A percentile compares a stretch with the other conserved stretches of the same genome.
Evolutionary conservation across 177 flowering plant genomes (phyloP).

Genomic region (Vitis hybrid): DNA sequence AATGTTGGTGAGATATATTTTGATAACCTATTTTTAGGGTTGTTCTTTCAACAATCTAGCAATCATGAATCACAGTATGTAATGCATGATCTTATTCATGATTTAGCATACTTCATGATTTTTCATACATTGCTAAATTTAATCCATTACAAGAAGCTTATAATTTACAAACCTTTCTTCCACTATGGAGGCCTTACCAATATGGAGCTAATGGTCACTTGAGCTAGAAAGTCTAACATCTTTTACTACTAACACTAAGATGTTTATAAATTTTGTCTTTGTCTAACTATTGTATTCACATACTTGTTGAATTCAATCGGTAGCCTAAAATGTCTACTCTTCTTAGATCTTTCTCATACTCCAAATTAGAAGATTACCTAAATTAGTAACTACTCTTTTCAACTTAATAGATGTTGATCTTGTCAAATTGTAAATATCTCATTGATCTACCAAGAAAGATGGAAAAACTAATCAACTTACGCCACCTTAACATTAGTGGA

Average conservation of each 20-base stretch:
- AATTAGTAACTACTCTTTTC: no score
- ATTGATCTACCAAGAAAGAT: no score
- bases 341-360: no score
- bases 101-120: slow-evolving; percentile 29
- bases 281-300: no score
- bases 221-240: background rate
- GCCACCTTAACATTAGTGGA: no score
- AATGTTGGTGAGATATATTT: slow-evolving; percentile 31
- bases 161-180: slow-evolving; percentile 33
- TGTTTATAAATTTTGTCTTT: no score
- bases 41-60: slow-evolving; percentile 25
- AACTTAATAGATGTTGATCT: no score
- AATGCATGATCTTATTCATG: slow-evolving; percentile 45
- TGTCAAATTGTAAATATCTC: no score
- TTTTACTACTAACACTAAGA: slow-evolving; percentile 8
- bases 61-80: background rate
- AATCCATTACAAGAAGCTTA: slow-evolving; percentile 8
- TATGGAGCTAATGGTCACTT: background rate
- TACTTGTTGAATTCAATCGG: no score
- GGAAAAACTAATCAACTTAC: no score
- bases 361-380: no score
- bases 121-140: slow-evolving; percentile 3
- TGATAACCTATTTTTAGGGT: slow-evolving; percentile 18
- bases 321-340: no score
- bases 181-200: background rate